These are phyloP conservation scores for Tuber melanosporum DNA, from an alignment of 495 filamentous ascomycete species.

Conservation along the genomic window DNA sequence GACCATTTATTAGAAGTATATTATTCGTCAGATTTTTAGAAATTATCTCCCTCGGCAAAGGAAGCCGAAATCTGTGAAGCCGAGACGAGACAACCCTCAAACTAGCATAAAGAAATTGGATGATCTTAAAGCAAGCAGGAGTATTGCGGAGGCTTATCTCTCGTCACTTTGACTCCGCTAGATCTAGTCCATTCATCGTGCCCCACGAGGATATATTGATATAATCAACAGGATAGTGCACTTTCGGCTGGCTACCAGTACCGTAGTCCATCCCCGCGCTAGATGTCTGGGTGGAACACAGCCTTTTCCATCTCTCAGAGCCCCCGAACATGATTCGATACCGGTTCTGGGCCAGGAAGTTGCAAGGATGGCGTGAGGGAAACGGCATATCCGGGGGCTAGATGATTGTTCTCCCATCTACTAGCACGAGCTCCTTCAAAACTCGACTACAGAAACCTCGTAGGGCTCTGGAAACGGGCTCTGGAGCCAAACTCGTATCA, in stretches of 20 bases:
- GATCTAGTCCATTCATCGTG: not conserved
- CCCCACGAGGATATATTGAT: not conserved
- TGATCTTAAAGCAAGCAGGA: not conserved
- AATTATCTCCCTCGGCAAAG: not conserved
- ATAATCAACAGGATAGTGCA: not conserved
- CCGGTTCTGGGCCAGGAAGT: not conserved
- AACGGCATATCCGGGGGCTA: not conserved
- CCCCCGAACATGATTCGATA: not conserved
- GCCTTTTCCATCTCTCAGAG: not conserved
- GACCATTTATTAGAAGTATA: not conserved
- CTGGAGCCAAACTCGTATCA: not conserved
- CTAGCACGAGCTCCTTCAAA: not conserved
- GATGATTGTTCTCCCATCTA: not conserved
- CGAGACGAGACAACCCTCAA: not conserved
- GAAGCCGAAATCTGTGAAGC: not conserved
- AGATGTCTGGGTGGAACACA: not conserved
- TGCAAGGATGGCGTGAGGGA: not conserved
- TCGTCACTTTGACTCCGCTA: not conserved
- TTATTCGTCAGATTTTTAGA: not conserved
- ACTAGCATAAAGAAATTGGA: not conserved
- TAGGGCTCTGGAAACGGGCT: not conserved
- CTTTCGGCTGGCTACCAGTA: not conserved
- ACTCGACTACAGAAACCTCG: not conserved
- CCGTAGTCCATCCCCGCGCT: not conserved
- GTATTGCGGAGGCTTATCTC: not conserved